phyloP scores from a whole-genome alignment of 176 grass and related monocot species.

The Raddia distichophylla region DNA sequence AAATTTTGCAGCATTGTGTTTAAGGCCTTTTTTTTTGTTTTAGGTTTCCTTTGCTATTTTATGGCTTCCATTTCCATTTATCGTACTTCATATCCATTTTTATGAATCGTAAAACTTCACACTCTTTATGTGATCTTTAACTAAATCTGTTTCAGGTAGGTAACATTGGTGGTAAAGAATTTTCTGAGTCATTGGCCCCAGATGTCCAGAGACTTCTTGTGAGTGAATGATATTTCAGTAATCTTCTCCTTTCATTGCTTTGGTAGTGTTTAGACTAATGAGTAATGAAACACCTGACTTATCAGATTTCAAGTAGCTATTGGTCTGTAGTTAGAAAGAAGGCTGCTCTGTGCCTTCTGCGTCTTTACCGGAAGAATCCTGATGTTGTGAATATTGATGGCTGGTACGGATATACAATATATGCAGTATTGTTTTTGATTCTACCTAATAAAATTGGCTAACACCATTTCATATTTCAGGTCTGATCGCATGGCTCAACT shows the following conservation, averaged over 20 bases:
- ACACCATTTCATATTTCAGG: conserved; percentile 55
- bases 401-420: conserved; percentile 61
- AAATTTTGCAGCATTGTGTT: conserved; percentile 9
- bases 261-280: conserved; percentile 37
- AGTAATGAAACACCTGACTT: conserved; percentile 42
- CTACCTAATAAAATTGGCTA: conserved; percentile 4
- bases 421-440: conserved; percentile 24
- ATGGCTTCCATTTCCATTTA: background rate
- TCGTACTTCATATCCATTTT: conserved; percentile 1
- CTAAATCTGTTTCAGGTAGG: conserved; percentile 78
- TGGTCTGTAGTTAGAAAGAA: conserved; percentile 98
- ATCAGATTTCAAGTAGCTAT: conserved; percentile 96
- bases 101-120: background rate
- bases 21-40: conserved; percentile 23
- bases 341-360: conserved; percentile 91
- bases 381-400: conserved; percentile 98
- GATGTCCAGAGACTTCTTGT: conserved; percentile 98
- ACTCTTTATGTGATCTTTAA: conserved; percentile 44
- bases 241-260: conserved; percentile 25
- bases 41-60: background rate
- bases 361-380: conserved; percentile 98
- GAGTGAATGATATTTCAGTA: conserved; percentile 40
- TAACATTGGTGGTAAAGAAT: conserved; percentile 99
- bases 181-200: conserved; percentile 97
- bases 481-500: conserved; percentile 97